These are phyloP conservation scores for Fusarium pseudograminearum DNA, from an alignment of 2,329 filamentous ascomycete species.

Conservation along the genomic window DNA sequence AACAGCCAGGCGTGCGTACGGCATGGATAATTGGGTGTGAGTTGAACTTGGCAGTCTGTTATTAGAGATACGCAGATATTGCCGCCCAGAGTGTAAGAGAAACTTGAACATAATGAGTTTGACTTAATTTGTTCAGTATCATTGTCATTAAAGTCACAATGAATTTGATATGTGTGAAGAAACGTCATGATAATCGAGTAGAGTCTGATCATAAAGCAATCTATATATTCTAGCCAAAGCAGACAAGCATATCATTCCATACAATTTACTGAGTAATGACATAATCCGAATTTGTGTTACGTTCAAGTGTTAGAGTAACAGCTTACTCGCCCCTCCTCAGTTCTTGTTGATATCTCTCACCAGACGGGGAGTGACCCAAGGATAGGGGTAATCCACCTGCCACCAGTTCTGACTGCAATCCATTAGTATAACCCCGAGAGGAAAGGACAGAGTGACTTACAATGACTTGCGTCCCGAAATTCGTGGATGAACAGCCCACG, in stretches of 20 bases:
- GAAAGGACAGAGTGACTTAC: not conserved
- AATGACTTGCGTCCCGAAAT: conserved; percentile 3
- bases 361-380: conserved; percentile 3
- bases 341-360: conserved; percentile 1
- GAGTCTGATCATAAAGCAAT: not conserved
- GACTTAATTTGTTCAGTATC: not conserved
- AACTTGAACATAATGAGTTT: not conserved
- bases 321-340: not conserved
- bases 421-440: not conserved
- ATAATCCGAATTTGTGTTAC: not conserved
- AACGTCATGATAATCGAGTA: not conserved
- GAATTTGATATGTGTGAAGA: not conserved
- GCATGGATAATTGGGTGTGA: not conserved
- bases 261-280: not conserved
- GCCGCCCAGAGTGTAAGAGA: not conserved
- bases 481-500: conserved; percentile 4
- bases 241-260: not conserved
- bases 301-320: not conserved
- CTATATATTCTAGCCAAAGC: not conserved
- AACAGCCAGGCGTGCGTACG: not conserved
- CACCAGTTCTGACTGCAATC: not conserved
- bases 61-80: not conserved
- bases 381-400: not conserved
- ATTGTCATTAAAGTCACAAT: not conserved
- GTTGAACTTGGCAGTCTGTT: not conserved